A percentile compares a stretch with the other conserved stretches of the same genome.
Evolutionary conservation across 257 asterid genomes (phyloP).

Genomic region (Knoxia roxburghii): DNA sequence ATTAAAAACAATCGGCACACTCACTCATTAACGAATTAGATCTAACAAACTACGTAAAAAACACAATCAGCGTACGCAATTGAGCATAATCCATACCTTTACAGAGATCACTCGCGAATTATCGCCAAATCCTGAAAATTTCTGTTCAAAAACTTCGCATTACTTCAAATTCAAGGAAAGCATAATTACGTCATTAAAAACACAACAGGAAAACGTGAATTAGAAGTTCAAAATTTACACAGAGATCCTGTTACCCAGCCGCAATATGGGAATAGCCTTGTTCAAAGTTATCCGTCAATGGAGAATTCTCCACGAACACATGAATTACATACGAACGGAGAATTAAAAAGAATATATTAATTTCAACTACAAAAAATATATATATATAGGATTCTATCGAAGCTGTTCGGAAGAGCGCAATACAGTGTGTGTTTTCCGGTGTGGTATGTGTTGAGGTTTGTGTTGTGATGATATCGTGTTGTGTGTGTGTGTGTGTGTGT

Average conservation of each 20-base stretch:
- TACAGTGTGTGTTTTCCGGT: not conserved
- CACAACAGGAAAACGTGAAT: not conserved
- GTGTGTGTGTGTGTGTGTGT: too few relatives aligned
- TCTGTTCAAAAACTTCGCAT: slow-evolving; percentile 31
- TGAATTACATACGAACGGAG: not conserved
- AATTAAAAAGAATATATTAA: not conserved
- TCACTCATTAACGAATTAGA: slow-evolving; percentile 38
- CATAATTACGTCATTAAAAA: slow-evolving; percentile 17
- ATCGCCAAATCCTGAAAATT: slow-evolving; percentile 28
- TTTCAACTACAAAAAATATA: not conserved
- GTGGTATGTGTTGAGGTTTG: not conserved
- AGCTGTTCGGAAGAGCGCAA: slow-evolving; percentile 9
- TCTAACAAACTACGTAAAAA: slow-evolving; percentile 39
- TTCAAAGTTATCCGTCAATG: not conserved
- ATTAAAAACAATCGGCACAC: slow-evolving; percentile 19
- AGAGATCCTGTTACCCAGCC: slow-evolving; percentile 7
- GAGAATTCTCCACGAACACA: not conserved
- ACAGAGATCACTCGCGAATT: slow-evolving; percentile 45
- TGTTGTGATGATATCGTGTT: not conserved
- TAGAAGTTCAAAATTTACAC: not conserved
- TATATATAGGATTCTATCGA: not conserved
- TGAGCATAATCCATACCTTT: slow-evolving; percentile 33
- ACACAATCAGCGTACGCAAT: slow-evolving; percentile 23
- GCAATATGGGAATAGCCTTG: not conserved
- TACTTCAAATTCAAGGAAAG: slow-evolving; percentile 50